Evolutionary conservation across 345 rosid species (phyloP).

Genomic region (Viola odorata): DNA sequence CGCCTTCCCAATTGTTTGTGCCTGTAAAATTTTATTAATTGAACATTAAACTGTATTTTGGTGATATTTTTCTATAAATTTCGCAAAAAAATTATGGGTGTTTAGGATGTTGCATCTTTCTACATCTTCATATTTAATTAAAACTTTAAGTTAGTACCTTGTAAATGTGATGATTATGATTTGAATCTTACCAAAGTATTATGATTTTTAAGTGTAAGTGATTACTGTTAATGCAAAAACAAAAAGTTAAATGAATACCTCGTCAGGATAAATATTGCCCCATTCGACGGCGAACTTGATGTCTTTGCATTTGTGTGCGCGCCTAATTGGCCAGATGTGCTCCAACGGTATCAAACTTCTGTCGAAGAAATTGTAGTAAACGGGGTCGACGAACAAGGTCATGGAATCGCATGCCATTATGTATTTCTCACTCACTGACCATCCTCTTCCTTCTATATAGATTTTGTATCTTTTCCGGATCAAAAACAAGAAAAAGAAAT

Average conservation of each 20-base stretch:
- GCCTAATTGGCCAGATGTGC: constrained; percentile 80
- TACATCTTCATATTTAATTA: no score
- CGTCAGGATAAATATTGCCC: constrained; percentile 46
- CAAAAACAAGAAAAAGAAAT: no score
- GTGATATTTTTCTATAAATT: no score
- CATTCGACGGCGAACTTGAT: constrained; percentile 70
- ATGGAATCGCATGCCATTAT: constrained; percentile 70
- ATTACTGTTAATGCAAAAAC: no score
- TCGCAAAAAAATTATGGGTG: no score
- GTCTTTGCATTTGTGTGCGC: constrained; percentile 41
- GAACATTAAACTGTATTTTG: no score
- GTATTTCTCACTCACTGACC: constrained; percentile 83
- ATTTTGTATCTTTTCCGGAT: constrained; percentile 55
- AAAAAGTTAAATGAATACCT: constrained; percentile 10
- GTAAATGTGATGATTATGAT: no score
- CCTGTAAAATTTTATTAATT: constrained; percentile 12
- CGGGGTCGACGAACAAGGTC: constrained; percentile 42
- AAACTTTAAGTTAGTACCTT: no score
- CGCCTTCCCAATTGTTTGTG: constrained; percentile 32
- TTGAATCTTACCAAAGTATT: no score
- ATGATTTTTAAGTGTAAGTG: no score
- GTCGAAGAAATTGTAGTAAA: constrained; percentile 50
- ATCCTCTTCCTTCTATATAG: constrained; percentile 63
- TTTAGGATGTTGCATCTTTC: no score
- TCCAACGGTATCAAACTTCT: constrained; percentile 62